Evolutionary conservation across 148 eudicot species (phyloP).

Genomic region (Linanthus parryae): DNA sequence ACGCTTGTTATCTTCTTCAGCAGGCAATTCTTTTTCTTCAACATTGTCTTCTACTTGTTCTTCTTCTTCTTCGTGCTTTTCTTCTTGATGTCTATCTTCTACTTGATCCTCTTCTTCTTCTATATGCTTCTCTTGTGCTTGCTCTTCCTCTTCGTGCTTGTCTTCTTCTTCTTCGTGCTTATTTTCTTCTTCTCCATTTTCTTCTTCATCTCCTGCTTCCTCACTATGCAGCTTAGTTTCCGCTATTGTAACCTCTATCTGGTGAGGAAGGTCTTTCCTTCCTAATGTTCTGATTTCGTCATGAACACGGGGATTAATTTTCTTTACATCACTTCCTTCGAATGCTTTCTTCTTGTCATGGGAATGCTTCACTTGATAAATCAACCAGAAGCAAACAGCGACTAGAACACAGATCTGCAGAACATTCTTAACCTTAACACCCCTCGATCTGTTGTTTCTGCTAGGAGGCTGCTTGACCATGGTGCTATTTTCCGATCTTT

Average conservation of each 20-base stretch:
- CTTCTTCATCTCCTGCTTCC: constrained; percentile 42
- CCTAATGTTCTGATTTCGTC: constrained; percentile 42
- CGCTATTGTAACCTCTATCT: constrained; percentile 19
- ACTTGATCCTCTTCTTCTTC: neutral
- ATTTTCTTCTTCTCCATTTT: constrained; percentile 44
- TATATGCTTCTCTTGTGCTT: neutral
- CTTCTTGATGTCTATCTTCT: constrained; percentile 13
- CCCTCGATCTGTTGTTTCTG: constrained; percentile 66
- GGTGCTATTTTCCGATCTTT: too few relatives aligned
- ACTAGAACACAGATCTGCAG: constrained; percentile 72
- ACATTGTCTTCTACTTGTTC: constrained; percentile 48
- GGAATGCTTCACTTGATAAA: constrained; percentile 91
- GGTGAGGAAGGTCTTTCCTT: constrained; percentile 54
- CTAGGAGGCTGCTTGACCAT: constrained; percentile 73
- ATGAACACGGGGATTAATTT: constrained; percentile 6
- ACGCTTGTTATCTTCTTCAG: constrained; percentile 5
- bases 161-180: constrained; percentile 13
- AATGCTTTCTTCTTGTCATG: constrained; percentile 73
- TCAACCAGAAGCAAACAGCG: constrained; percentile 81
- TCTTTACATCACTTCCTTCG: constrained; percentile 37
- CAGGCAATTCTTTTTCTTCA: constrained; percentile 39
- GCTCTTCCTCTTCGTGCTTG: constrained; percentile 5
- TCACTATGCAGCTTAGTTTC: constrained; percentile 33
- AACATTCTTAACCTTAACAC: constrained; percentile 60
- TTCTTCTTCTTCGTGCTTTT: constrained; percentile 29